Conservation (phyloP, 2,329 filamentous ascomycete species). For the Aureobasidium subglaciale region DNA sequence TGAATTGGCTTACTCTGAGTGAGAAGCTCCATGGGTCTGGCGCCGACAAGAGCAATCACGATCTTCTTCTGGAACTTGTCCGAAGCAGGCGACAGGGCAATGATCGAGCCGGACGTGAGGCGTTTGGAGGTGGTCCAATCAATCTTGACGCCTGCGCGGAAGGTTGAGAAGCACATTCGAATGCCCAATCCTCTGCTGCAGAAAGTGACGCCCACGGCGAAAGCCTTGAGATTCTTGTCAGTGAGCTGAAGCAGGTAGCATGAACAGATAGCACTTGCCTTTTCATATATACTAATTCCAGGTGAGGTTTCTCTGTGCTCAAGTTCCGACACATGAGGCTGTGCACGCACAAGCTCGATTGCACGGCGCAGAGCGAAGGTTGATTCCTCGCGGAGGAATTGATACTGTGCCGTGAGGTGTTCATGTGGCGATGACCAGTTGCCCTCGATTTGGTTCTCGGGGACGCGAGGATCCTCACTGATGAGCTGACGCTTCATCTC, state of each 20-base stretch:
- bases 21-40: slow-evolving; percentile 55
- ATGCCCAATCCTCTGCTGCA: slow-evolving; percentile 56
- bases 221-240: slow-evolving; percentile 47
- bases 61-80: slow-evolving; percentile 61
- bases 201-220: slow-evolving; percentile 59
- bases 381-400: slow-evolving; percentile 67
- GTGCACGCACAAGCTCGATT: slow-evolving; percentile 47
- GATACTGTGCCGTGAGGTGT: slow-evolving; percentile 69
- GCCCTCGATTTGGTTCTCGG: slow-evolving; percentile 46
- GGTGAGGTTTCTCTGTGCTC: slow-evolving; percentile 32
- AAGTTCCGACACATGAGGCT: slow-evolving; percentile 52
- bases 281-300: slow-evolving; percentile 58
- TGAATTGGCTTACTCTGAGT: slow-evolving; percentile 53
- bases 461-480: not conserved
- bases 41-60: slow-evolving; percentile 65
- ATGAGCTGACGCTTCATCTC: slow-evolving; percentile 3
- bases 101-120: slow-evolving; percentile 47
- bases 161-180: slow-evolving; percentile 63
- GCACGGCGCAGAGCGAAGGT: slow-evolving; percentile 62
- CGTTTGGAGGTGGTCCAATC: slow-evolving; percentile 59
- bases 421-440: slow-evolving; percentile 53
- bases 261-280: slow-evolving; percentile 43
- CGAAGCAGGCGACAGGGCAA: slow-evolving; percentile 46
- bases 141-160: slow-evolving; percentile 58
- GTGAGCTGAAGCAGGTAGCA: not conserved